Percentiles rank a stretch among this genome's conserved stretches.
Evolutionary conservation across 2,329 filamentous ascomycete genomes (phyloP).

Genomic region (Fusarium papillatum): DNA sequence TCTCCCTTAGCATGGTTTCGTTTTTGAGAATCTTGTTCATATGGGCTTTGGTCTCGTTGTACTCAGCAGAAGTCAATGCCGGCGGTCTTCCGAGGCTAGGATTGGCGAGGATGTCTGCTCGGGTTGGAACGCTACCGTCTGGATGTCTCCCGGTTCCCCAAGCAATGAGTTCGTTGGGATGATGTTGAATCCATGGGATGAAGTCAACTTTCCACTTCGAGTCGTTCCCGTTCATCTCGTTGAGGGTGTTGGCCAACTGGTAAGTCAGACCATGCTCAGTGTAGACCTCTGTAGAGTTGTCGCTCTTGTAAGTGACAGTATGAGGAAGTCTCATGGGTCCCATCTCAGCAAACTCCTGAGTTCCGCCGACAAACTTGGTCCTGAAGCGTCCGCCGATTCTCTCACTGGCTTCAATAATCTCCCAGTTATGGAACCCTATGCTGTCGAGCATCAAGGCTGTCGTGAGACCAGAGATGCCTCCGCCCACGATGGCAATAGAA

Average conservation of each 20-base stretch:
- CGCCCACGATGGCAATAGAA: slow-evolving; percentile 72
- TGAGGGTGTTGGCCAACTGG: slow-evolving; percentile 71
- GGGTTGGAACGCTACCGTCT: slow-evolving; percentile 2
- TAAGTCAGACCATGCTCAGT: slow-evolving; percentile 76
- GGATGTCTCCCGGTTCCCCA: slow-evolving; percentile 6
- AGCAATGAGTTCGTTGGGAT: slow-evolving; percentile 22
- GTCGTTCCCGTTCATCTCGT: slow-evolving; percentile 68
- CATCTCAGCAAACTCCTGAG: slow-evolving; percentile 58
- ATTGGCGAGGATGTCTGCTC: slow-evolving; percentile 6
- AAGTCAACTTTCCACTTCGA: slow-evolving; percentile 67
- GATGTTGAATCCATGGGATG: slow-evolving; percentile 70
- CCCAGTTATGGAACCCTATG: slow-evolving; percentile 70
- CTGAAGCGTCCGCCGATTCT: slow-evolving; percentile 75
- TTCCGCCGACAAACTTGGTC: slow-evolving; percentile 71
- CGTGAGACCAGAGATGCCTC: slow-evolving; percentile 76
- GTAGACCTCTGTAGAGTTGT: slow-evolving; percentile 70
- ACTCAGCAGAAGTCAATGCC: slow-evolving; percentile 2
- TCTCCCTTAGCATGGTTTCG: slow-evolving; percentile 16
- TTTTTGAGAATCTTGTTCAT: slow-evolving; percentile 34
- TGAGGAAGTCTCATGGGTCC: slow-evolving; percentile 76
- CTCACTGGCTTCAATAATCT: slow-evolving; percentile 71
- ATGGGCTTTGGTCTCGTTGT: slow-evolving; percentile 15
- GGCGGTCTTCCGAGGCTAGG: slow-evolving; percentile 9
- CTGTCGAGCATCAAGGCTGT: slow-evolving; percentile 64
- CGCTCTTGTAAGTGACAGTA: slow-evolving; percentile 61